Evolutionary conservation across 2,329 filamentous ascomycete species (phyloP).

Genomic region (Bipolaris cookei): DNA sequence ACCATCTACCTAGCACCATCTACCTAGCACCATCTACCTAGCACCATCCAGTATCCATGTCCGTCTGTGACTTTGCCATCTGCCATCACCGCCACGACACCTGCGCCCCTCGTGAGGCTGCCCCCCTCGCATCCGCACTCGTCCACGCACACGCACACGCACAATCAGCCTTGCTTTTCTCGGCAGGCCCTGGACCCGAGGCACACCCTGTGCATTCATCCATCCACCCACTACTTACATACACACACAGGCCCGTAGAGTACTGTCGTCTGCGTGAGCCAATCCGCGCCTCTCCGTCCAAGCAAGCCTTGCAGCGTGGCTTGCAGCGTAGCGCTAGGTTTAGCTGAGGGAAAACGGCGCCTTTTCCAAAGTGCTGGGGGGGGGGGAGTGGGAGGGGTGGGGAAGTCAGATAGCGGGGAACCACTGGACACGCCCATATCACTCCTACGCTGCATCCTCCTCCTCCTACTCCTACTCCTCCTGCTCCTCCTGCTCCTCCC

Average conservation of each 20-base stretch:
- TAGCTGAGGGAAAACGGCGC: conserved; percentile 39
- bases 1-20: too few relatives aligned
- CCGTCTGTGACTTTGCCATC: too few relatives aligned
- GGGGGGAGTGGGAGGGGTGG: conserved; percentile 22
- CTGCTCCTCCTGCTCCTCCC: conserved; percentile 27
- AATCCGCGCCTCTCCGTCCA: conserved; percentile 27
- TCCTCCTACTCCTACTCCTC: conserved; percentile 28
- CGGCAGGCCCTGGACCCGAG: too few relatives aligned
- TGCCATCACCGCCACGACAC: too few relatives aligned
- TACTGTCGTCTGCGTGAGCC: conserved; percentile 17
- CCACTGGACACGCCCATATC: conserved; percentile 36
- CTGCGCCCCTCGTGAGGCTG: too few relatives aligned
- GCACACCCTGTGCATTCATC: neutral
- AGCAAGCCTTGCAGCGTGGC: conserved; percentile 38
- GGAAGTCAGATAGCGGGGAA: conserved; percentile 37
- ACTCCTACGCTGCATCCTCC: conserved; percentile 39
- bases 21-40: too few relatives aligned
- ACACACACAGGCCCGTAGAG: neutral
- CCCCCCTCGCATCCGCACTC: neutral
- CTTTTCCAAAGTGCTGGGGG: conserved; percentile 32
- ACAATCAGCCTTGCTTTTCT: neutral
- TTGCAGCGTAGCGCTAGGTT: conserved; percentile 34
- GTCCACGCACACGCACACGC: neutral
- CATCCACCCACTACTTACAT: neutral
- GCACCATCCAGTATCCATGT: too few relatives aligned